Evolutionary conservation across 129 eudicot species (phyloP).

Genomic region (Heracleum sosnowskyi): DNA sequence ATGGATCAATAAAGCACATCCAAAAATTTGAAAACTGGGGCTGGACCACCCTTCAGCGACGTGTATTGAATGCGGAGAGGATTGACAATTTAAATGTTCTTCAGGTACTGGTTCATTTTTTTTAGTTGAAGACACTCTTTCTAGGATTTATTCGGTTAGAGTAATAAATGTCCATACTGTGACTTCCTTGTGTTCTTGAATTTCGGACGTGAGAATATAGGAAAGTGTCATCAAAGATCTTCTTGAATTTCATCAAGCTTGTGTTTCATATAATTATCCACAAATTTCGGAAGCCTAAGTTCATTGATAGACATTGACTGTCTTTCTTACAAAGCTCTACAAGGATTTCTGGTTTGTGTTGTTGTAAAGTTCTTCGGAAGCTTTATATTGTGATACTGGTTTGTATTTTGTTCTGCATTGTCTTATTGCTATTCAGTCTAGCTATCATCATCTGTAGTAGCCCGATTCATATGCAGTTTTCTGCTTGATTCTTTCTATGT

Average conservation of each 20-base stretch:
- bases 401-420: neutral
- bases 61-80: conserved; percentile 89
- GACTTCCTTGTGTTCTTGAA: neutral
- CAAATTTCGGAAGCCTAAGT: neutral
- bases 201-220: neutral
- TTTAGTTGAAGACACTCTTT: neutral
- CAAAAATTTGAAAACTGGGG: conserved; percentile 98
- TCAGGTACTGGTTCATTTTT: conserved; percentile 40
- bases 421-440: neutral
- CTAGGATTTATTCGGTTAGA: neutral
- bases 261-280: neutral
- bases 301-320: neutral
- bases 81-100: conserved; percentile 70
- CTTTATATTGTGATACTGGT: neutral
- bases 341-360: neutral
- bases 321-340: neutral
- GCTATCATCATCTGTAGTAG: neutral
- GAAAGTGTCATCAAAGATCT: neutral
- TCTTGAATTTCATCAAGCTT: neutral
- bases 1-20: conserved; percentile 88
- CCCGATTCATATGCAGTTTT: neutral
- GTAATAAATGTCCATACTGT: neutral
- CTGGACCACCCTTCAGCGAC: conserved; percentile 77
- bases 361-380: neutral
- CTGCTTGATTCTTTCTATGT: neutral